These are phyloP conservation scores for Sporothrix phasma DNA, from an alignment of 2,329 filamentous ascomycete species.

Conservation along the genomic window DNA sequence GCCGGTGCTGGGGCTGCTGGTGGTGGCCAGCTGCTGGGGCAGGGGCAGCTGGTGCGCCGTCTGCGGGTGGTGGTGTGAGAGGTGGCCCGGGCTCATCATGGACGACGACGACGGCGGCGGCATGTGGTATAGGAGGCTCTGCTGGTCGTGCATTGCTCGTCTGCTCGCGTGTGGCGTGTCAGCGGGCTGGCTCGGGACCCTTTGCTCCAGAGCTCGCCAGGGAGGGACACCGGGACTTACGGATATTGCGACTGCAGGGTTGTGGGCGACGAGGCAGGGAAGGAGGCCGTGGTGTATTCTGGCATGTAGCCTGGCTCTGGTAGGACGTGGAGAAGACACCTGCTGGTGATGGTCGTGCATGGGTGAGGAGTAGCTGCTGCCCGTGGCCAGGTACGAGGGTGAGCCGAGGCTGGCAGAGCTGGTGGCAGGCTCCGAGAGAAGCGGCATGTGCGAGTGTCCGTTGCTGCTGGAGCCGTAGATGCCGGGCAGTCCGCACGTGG, in stretches of 20 bases:
- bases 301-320: slow-evolving; percentile 26
- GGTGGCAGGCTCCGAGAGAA: slow-evolving; percentile 41
- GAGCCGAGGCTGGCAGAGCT: slow-evolving; percentile 36
- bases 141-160: slow-evolving; percentile 15
- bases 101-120: slow-evolving; percentile 16
- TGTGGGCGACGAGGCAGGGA: slow-evolving; percentile 22
- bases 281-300: slow-evolving; percentile 22
- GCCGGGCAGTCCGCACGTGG: slow-evolving; percentile 31
- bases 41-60: slow-evolving; percentile 8
- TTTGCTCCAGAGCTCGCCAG: no score
- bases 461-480: slow-evolving; percentile 36
- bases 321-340: slow-evolving; percentile 27
- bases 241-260: slow-evolving; percentile 26
- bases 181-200: no score
- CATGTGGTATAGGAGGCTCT: slow-evolving; percentile 26
- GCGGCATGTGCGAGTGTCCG: slow-evolving; percentile 38
- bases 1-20: slow-evolving; percentile 10
- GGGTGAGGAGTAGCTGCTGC: slow-evolving; percentile 11
- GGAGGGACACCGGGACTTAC: no score
- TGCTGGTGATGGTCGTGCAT: slow-evolving; percentile 22
- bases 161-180: not conserved
- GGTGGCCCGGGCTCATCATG: slow-evolving; percentile 7
- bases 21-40: slow-evolving; percentile 15
- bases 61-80: slow-evolving; percentile 11
- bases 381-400: slow-evolving; percentile 19